phyloP scores from a whole-genome alignment of 257 asterid genomes.

The Ajuga chamaepitys region DNA sequence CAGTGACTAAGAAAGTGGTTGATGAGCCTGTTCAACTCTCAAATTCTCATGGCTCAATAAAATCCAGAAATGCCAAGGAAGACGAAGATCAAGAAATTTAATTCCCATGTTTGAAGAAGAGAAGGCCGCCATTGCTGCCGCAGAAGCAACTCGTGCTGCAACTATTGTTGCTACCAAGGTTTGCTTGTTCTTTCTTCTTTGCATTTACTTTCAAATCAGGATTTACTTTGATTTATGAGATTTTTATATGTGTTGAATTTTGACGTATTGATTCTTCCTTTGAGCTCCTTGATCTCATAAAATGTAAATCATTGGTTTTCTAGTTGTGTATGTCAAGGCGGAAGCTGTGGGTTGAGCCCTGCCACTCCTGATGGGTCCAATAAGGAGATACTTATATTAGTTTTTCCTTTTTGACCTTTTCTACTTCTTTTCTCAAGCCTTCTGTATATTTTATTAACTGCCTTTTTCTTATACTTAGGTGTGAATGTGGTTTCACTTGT shows the following conservation, averaged over 20 bases:
- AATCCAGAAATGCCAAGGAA: no score
- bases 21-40: no score
- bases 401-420: neutral
- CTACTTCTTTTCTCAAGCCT: no score
- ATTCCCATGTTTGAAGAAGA: constrained; percentile 82
- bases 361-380: neutral
- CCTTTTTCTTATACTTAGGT: no score
- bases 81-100: constrained; percentile 43
- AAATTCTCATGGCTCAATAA: no score
- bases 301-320: no score
- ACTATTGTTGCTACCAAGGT: constrained; percentile 96
- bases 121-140: constrained; percentile 81
- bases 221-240: constrained; percentile 1
- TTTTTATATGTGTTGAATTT: neutral
- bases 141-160: constrained; percentile 92
- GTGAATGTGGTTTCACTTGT: no score
- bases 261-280: no score
- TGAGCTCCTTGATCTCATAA: no score
- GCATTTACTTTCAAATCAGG: neutral
- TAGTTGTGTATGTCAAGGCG: no score
- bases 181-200: constrained; percentile 24
- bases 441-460: no score
- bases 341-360: neutral
- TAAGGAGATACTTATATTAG: neutral
- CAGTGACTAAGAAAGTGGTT: no score